Base-by-base conservation (phyloP, 2,329 filamentous ascomycete species). In the Thielaviopsis euricoi region DNA sequence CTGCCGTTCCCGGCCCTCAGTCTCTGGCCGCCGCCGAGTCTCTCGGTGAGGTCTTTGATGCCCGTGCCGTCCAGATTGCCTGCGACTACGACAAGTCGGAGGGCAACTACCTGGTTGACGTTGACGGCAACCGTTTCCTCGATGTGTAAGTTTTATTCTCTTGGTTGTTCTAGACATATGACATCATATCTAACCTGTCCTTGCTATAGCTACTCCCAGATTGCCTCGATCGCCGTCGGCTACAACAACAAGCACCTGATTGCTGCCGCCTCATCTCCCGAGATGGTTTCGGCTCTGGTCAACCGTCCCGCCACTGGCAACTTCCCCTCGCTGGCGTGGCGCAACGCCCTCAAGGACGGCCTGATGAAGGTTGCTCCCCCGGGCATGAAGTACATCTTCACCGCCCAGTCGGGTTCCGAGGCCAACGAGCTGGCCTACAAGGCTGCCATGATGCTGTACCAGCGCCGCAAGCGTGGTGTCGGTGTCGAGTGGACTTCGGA, bases 371-470 rank as follows among this genome's bases (percentile, higher is more conserved):
- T 87, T 53, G 88, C 89, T 0, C 90, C 89, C 60, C 85, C 85
- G 69, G 89, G 89, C 37, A 74, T 91, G 62, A 74, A 89, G 75
- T 87, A 95, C 71, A 89, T 95, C 64, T 95, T 95, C 74, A 95
- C 89, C 19, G 88, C 85, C 63, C 86, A 89, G 76, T 82, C 89
- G 57, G 89, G 89, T 61, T 94, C 88, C 21, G 89, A 95, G 67
- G 89, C 89, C 71, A 95, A 95, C 73, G 90, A 95, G 74, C 86
- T 87, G 37, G 90, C 90, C 50, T 95, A 89, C 80, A 95, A 95
- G 75, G 89, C 89, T 9, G 89, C 90, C 54, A 95, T 95, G 74
- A 95, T 95, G 84, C 55, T 59, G 23, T 94, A 85, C 79, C 84
- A 85, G 67, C 83, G 87, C 53, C 86, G 89, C 70, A 78, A 82